Base-by-base conservation (phyloP, 495 filamentous ascomycete species). In the Bacidia rubella region DNA sequence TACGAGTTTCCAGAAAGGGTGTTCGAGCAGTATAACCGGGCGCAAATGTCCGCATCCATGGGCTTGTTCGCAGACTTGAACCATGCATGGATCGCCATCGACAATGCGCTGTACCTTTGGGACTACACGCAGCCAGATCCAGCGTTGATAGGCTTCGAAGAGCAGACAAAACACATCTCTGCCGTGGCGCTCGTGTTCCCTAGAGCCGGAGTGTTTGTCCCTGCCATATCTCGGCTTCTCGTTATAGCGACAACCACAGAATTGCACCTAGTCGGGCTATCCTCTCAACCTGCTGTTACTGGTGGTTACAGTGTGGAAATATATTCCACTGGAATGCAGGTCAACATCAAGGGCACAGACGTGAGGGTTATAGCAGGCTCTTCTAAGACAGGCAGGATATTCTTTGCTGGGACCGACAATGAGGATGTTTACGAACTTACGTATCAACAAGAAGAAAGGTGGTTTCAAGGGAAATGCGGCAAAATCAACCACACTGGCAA, bases 51-150 rank as follows among this genome's bases (percentile, higher is more conserved):
- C 22, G 92, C 90, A 11, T 78, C 75, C 62, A 93, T 97, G 82
- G 92, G 92, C 20, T 68, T 97, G 38, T 95, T 99, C 65, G 86
- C 92, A 20, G 83, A 88, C 64, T 66, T 99, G 57, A 86, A 87
- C 54, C 90, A 96, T 68, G 90, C 90, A 42, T 99, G 90, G 89
- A 83, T 93, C 20, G 76, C 86, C 0, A 94, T 99, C 61, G 92
- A 99, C 68, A 95, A 92, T 66, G 82, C 85, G 50, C 74, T 99
- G 23, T 99, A 97, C 63, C 72, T 99, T 11, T 99, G 92, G 92
- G 92, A 99, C 66, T 99, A 95, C 62, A 90, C 87, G 10, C 76
- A 84, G 55, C 82, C 85, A 24, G 82, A 87, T 60, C 84, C 90
- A 21, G 85, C 92, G 59, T 66, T 95, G n/a, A 82, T 92, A 51